These are phyloP conservation scores for Akanthomyces dipterigenus DNA, from an alignment of 2,329 filamentous ascomycete genomes.

Conservation along the genomic window DNA sequence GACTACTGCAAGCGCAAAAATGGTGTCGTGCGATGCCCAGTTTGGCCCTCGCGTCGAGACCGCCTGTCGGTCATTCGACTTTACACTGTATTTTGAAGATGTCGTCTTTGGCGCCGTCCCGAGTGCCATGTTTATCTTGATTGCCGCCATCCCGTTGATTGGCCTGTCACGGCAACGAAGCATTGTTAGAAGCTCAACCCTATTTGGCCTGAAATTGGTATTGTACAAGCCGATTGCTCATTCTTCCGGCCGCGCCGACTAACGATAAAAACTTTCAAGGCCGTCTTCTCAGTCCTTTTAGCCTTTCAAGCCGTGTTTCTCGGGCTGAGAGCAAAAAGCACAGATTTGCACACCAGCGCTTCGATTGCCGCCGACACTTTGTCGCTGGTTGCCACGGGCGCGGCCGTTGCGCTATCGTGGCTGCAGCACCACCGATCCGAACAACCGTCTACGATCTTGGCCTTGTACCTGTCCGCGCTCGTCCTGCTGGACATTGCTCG, in stretches of 20 bases:
- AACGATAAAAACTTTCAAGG: neutral
- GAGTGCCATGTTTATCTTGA: neutral
- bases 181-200: neutral
- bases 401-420: neutral
- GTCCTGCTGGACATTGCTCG: conserved; percentile 34
- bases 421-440: conserved; percentile 7
- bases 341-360: neutral
- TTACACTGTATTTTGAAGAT: conserved; percentile 9
- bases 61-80: conserved; percentile 1
- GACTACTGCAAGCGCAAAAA: neutral
- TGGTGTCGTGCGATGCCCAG: neutral
- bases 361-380: neutral
- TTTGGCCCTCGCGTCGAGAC: conserved; percentile 9
- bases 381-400: neutral
- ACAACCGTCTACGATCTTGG: conserved; percentile 35
- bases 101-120: neutral
- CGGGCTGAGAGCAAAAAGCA: neutral
- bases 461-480: conserved; percentile 30
- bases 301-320: neutral
- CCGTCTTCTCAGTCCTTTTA: neutral
- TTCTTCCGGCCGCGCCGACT: neutral
- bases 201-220: conserved; percentile 3
- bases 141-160: neutral
- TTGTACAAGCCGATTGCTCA: neutral
- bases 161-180: neutral